Evolutionary conservation across 768 basidiomycete genomes (phyloP), one percentile per base, ranked within the genome.

Genomic region (Gymnopilus dilepis): DNA sequence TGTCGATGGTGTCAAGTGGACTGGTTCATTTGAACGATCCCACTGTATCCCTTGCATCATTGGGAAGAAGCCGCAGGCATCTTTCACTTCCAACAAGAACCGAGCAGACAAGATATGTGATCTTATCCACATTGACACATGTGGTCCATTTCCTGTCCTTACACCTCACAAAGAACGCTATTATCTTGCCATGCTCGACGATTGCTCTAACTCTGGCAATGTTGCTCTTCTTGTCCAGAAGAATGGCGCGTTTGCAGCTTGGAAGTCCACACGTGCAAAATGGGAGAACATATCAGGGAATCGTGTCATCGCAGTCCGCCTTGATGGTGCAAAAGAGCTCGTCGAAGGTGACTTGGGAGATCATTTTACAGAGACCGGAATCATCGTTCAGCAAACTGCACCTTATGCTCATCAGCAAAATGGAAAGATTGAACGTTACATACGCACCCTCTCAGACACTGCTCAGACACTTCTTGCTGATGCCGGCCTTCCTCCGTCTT

Each of bases 321-420:
- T 64, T 9, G 64, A 69, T 58, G 67, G 68, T 22, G 68, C 62
- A 4, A 52, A 59, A 11, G 65, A 69, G 30, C 60, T 71, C 12
- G 48, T 54, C 9, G 47, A 50, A 17, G 64, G 66, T 4, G 8
- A 53, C 8, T 21, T 67, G 3, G 43, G 58, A 3, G 21, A 41
- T 24, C 65, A 61, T 37, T 56, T 67, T 17, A 30, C 11, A 21
- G 59, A 42, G 0, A 28, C 48, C 9, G 76, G 74, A 0, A 73
- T 76, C 9, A 15, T 30, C 0, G 54, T 67, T 1, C 71, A 75
- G 41, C 12, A 63, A 0, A 67, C 72, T 4, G 68, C 64, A 0
- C 70, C 75, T 0, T 75, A 76, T 63, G 67, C 73, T 1, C 74
- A 77, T 40, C 65, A 69, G 6, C 74, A 77, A 62, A 77, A 77